Percentiles rank a stretch among this genome's conserved stretches.
Conservation (phyloP, 1,284 basidiomycete genomes). For the Pseudozyma sp. region DNA sequence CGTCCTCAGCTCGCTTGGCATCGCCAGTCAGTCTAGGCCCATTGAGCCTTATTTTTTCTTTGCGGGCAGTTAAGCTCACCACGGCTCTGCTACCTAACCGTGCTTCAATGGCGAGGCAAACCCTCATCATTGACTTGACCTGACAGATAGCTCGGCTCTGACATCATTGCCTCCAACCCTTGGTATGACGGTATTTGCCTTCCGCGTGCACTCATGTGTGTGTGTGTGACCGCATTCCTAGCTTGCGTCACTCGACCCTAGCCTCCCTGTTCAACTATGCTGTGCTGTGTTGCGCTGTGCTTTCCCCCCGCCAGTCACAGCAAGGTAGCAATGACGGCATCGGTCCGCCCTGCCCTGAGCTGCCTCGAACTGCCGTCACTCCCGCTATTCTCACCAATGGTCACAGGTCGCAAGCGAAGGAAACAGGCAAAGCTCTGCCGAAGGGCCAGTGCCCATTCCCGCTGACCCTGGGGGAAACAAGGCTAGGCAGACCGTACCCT, state of each 20-base stretch:
- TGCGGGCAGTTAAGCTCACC: slow-evolving; percentile 2
- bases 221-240: slow-evolving; percentile 1
- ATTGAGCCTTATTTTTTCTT: slow-evolving; percentile 8
- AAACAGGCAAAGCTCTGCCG: too few relatives aligned
- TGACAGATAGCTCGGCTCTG: slow-evolving; percentile 14
- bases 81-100: background rate
- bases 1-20: background rate
- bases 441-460: too few relatives aligned
- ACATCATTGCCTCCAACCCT: slow-evolving; percentile 7
- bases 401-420: too few relatives aligned
- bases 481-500: too few relatives aligned
- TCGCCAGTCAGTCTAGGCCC: background rate
- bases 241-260: slow-evolving; percentile 11
- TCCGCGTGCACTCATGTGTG: background rate
- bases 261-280: background rate
- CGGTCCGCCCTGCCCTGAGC: background rate
- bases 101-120: background rate
- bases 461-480: too few relatives aligned
- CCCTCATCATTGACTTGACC: background rate
- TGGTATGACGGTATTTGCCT: background rate
- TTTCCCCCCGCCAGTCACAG: too few relatives aligned
- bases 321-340: slow-evolving; percentile 10
- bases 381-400: too few relatives aligned
- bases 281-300: background rate
- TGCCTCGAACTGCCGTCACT: too few relatives aligned